Evolutionary conservation across 2,329 filamentous ascomycete genomes (phyloP).

Genomic region (Ophiostoma quercus): DNA sequence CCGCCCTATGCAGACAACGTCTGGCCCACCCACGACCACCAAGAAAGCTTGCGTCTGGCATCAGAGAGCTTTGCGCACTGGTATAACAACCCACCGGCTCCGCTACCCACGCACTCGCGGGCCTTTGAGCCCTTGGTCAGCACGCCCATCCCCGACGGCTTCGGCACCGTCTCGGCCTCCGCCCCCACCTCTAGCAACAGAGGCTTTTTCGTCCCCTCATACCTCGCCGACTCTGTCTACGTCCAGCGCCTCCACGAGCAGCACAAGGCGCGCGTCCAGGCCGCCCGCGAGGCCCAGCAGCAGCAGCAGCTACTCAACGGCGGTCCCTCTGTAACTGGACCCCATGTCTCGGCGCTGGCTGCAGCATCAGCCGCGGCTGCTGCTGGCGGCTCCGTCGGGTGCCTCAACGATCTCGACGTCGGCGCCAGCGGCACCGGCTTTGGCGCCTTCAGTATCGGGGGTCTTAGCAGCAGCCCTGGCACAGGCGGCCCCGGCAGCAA

Average conservation of each 20-base stretch:
- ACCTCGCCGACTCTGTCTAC: slow-evolving; percentile 72
- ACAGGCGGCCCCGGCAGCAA: slow-evolving; percentile 35
- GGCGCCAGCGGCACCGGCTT: slow-evolving; percentile 6
- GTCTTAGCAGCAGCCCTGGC: background rate
- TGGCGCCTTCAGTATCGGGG: slow-evolving; percentile 7
- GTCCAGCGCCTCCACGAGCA: slow-evolving; percentile 68
- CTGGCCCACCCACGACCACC: slow-evolving; percentile 17
- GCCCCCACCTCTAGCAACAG: slow-evolving; percentile 31
- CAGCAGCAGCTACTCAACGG: slow-evolving; percentile 5
- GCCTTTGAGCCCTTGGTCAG: slow-evolving; percentile 48
- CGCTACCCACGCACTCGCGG: slow-evolving; percentile 46
- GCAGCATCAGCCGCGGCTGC: slow-evolving; percentile 1
- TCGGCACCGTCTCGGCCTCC: slow-evolving; percentile 19
- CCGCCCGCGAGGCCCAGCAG: slow-evolving; percentile 41
- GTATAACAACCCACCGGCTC: background rate
- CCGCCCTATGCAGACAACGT: slow-evolving; percentile 24
- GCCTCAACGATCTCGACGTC: slow-evolving; percentile 2
- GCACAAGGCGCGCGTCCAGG: slow-evolving; percentile 48
- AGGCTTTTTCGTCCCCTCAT: slow-evolving; percentile 76
- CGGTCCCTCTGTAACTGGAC: background rate
- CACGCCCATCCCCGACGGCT: slow-evolving; percentile 29
- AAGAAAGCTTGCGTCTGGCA: background rate
- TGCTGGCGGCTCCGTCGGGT: slow-evolving; percentile 10
- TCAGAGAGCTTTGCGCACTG: slow-evolving; percentile 12
- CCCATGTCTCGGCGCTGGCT: slow-evolving; percentile 31